A percentile compares a stretch with the other conserved stretches of the same genome.
Conservation (phyloP, 345 rosid species). For the Acer negundo region DNA sequence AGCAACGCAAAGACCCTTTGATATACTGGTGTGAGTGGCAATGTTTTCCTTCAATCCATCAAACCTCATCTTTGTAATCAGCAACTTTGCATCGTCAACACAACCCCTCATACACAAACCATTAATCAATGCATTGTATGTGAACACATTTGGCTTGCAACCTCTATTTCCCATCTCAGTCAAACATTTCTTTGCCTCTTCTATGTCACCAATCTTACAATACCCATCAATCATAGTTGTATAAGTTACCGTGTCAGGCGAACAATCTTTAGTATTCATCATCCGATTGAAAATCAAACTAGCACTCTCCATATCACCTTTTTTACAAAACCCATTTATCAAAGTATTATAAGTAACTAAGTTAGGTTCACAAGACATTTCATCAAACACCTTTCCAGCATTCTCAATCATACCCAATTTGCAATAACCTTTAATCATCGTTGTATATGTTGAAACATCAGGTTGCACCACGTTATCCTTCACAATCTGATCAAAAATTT, state of each 20-base stretch:
- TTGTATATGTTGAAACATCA: slow-evolving; percentile 38
- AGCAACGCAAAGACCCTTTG: slow-evolving; percentile 35
- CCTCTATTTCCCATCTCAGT: slow-evolving; percentile 34
- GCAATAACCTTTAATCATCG: slow-evolving; percentile 37
- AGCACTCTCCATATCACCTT: slow-evolving; percentile 39
- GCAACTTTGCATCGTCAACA: slow-evolving; percentile 37
- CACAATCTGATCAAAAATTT: slow-evolving; percentile 31
- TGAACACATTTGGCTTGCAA: slow-evolving; percentile 32
- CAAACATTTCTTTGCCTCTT: slow-evolving; percentile 35
- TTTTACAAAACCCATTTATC: slow-evolving; percentile 49
- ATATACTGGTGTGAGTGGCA: slow-evolving; percentile 36
- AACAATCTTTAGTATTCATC: slow-evolving; percentile 20
- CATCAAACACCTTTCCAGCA: slow-evolving; percentile 46
- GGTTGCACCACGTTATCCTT: slow-evolving; percentile 25
- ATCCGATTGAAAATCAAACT: slow-evolving; percentile 16
- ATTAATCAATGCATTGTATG: slow-evolving; percentile 45
- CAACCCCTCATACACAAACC: slow-evolving; percentile 40
- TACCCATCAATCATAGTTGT: slow-evolving; percentile 43
- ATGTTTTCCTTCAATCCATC: slow-evolving; percentile 38
- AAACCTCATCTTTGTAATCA: slow-evolving; percentile 42
- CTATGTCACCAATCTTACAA: slow-evolving; percentile 43
- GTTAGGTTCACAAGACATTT: slow-evolving; percentile 41
- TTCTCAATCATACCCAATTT: slow-evolving; percentile 36
- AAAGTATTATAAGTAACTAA: slow-evolving; percentile 34
- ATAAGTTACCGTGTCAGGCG: slow-evolving; percentile 38